Evolutionary conservation across 2,329 filamentous ascomycete species (phyloP), one percentile per base, ranked within the genome.

Genomic region (Emericellopsis atlantica): DNA sequence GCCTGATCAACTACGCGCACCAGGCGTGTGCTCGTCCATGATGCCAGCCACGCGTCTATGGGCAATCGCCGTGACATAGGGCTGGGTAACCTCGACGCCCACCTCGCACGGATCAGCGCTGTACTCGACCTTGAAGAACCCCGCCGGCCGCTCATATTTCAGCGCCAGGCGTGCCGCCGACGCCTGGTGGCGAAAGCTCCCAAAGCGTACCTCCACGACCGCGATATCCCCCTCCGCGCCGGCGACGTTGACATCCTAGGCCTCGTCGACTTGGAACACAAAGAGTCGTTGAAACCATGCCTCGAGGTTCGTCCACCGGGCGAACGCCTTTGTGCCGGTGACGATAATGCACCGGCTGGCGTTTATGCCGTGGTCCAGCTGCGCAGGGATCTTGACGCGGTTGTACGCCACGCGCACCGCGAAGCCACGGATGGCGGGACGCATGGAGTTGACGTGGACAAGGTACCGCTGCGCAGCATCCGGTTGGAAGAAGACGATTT

Each of bases 181-280:
- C 0, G 71, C 61, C 60, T 77, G 73, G 53, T 67, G 72, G 1
- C 71, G 64, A 43, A 64, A 76, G 42, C 70, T 74, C 1, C 69
- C 70, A 46, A 77, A 77, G 10, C 65, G 60, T 47, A 66, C 72
- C 57, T 75, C 71, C 12, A 71, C 45, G 2, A 66, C 58, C 0
- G 4, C 26, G 12, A 29, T 29, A 12, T 29, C 26, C 6, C 24
- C 24, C 26, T 29, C 26, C 12, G 26, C 54, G 1, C 46, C 45
- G 0, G 44, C 46, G 2, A 46, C 53, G 22, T 46, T 43, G 31
- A 54, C 48, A 16, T 65, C 52, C 15, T 53, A 48, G 40, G 71
- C 52, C 37, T 55, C 49, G 44, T 76, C 73, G 7, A 69, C 44
- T 48, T 76, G 59, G 46, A 66, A 76, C 2, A 55, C 53, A 42